Evolutionary conservation across 768 basidiomycete species (phyloP).

Genomic region (Mycena leptocephala): DNA sequence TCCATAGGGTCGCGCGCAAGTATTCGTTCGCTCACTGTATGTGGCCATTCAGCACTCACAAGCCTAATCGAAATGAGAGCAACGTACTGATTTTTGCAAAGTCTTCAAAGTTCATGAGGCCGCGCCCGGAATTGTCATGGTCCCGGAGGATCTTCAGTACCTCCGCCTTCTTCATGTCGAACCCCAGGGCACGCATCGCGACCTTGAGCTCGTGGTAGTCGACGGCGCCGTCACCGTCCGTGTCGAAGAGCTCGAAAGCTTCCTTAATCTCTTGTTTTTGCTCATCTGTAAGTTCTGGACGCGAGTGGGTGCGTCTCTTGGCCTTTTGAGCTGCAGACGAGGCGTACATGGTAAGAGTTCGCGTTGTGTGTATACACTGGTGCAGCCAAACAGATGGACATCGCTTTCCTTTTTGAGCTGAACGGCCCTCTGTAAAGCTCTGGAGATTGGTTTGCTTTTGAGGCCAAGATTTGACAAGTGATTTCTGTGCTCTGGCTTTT

Average conservation of each 20-base stretch:
- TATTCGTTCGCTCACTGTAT: slow-evolving; percentile 93
- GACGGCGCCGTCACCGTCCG: slow-evolving; percentile 96
- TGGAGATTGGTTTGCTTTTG: too few relatives aligned
- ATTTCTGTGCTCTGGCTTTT: too few relatives aligned
- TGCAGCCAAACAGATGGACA: neutral
- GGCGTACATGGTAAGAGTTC: slow-evolving; percentile 65
- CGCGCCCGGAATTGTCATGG: slow-evolving; percentile 87
- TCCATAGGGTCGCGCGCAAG: slow-evolving; percentile 96
- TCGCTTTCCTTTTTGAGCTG: too few relatives aligned
- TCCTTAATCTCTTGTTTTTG: slow-evolving; percentile 98
- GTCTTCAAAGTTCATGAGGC: slow-evolving; percentile 93
- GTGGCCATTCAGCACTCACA: slow-evolving; percentile 28
- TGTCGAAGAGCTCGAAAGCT: slow-evolving; percentile 99
- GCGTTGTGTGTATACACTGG: neutral
- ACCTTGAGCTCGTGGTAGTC: slow-evolving; percentile 99
- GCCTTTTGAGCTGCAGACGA: slow-evolving; percentile 83
- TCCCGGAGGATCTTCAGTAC: slow-evolving; percentile 95
- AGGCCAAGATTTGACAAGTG: too few relatives aligned
- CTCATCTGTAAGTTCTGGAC: slow-evolving; percentile 90
- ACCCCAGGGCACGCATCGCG: slow-evolving; percentile 97
- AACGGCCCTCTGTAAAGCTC: too few relatives aligned
- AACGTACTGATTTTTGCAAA: slow-evolving; percentile 94
- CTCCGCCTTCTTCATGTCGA: slow-evolving; percentile 98
- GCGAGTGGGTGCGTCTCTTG: slow-evolving; percentile 78
- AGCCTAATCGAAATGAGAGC: neutral